These are phyloP conservation scores for Ophiostoma piceae DNA, from an alignment of 2,329 filamentous ascomycete species.

Conservation along the genomic window DNA sequence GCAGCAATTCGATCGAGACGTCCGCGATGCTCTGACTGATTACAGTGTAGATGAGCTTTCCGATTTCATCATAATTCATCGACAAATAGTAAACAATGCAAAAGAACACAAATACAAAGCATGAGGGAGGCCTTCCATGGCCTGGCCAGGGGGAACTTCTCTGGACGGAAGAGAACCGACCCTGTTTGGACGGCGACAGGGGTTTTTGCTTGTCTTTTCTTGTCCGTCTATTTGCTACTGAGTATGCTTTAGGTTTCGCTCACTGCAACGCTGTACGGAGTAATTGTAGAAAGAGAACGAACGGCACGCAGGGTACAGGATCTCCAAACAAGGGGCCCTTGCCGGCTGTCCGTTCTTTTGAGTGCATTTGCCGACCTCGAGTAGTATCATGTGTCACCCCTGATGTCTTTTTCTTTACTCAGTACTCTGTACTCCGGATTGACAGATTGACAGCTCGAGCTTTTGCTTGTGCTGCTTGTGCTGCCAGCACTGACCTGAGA, in stretches of 20 bases:
- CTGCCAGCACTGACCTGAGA: background rate
- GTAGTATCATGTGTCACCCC: background rate
- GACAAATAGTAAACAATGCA: background rate
- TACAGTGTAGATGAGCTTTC: too few relatives aligned
- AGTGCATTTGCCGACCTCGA: background rate
- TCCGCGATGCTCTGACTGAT: background rate
- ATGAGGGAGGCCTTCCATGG: slow-evolving; percentile 6
- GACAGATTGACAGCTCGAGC: background rate
- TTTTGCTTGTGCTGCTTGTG: background rate
- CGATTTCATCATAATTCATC: too few relatives aligned
- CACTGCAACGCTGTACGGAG: background rate
- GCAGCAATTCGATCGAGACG: too few relatives aligned
- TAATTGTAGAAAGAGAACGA: background rate
- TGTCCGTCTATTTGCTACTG: too few relatives aligned
- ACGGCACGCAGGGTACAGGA: background rate
- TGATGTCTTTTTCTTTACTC: too few relatives aligned
- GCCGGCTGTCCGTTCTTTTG: background rate
- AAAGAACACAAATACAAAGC: background rate
- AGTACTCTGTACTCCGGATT: background rate
- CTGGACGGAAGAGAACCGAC: slow-evolving; percentile 9
- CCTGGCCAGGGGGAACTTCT: background rate
- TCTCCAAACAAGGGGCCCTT: slow-evolving; percentile 3
- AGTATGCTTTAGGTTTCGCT: background rate
- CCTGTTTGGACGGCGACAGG: slow-evolving; percentile 13
- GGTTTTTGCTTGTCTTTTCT: background rate